Conservation (phyloP, 768 basidiomycete species). For the Nevesoporus exiguus region DNA sequence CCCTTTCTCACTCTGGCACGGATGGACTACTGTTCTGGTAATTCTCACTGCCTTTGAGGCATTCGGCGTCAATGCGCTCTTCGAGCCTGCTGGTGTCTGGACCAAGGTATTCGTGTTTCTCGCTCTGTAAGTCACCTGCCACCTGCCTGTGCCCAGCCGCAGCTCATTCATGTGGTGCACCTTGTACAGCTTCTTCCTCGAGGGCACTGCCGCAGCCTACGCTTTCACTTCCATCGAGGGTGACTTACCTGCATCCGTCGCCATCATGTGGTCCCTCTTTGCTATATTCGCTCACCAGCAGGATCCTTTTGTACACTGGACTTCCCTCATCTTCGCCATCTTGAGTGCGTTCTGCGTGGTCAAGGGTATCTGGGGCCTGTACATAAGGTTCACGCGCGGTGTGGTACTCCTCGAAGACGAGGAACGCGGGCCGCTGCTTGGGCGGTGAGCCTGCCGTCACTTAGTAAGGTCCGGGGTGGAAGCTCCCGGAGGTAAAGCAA, state of each 20-base stretch:
- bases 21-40: constrained; percentile 85
- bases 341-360: constrained; percentile 80
- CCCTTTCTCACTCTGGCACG: constrained; percentile 95
- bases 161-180: constrained; percentile 4
- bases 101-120: constrained; percentile 96
- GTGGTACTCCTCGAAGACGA: constrained; percentile 74
- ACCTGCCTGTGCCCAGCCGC: neutral
- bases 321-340: constrained; percentile 79
- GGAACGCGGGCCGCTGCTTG: constrained; percentile 81
- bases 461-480: neutral
- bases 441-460: constrained; percentile 16
- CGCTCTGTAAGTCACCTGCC: constrained; percentile 53
- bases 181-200: constrained; percentile 74
- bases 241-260: constrained; percentile 88
- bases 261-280: constrained; percentile 90
- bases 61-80: constrained; percentile 74
- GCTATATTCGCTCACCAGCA: constrained; percentile 83
- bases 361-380: constrained; percentile 65
- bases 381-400: constrained; percentile 41
- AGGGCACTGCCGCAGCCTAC: constrained; percentile 89
- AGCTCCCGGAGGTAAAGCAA: neutral
- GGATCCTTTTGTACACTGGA: constrained; percentile 82
- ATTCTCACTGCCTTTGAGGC: constrained; percentile 83
- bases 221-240: constrained; percentile 89
- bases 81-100: constrained; percentile 72